Base-by-base conservation (phyloP, 2,329 filamentous ascomycete genomes). In the Sporothrix sp. region DNA sequence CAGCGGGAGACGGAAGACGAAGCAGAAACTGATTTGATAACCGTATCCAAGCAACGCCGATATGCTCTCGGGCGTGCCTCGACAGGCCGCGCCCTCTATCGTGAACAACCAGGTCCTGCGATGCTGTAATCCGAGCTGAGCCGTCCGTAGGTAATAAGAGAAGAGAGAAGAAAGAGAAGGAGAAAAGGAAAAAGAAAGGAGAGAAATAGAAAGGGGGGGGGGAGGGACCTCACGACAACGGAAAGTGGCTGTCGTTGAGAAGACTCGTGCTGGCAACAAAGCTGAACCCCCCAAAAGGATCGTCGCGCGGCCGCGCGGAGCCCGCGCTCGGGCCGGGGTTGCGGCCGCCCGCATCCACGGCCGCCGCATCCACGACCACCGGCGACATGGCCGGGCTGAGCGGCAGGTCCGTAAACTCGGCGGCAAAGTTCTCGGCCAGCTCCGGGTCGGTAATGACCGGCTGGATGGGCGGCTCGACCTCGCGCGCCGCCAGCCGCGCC, bases 391-490 rank as follows among this genome's bases (percentile, higher is more conserved):
- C 74, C 6, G 89, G 88, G 63, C 86, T 94, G 48, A 97, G 73
- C 3, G 87, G 79, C 56, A 95, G 68, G 50, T 85, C 82, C 0
- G 91, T 98, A 65, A 98, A 98, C 63, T 96, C 89, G n/a, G 75
- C 73, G 0, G 86, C 79, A 68, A 98, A 98, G 69, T 98, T 98
- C 76, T 98, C 94, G 0, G 93, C 93, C 40, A 96, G 74, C 65
- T 94, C 90, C 0, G 93, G 93, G 61, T 98, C 89, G 0, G 93
- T 97, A 62, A 98, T 91, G 61, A 97, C 75, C 14, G 93, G 93
- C 63, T 85, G 81, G 60, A 98, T 97, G 0, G 93, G 93, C 1
- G 93, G 86, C 59, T 87, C 84, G 42, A 95, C 59, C 66, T 96
- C 87, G 32, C 91, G 79, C 25, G 79, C 81, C 55, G 85, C 88